These are phyloP conservation scores for Phytophthora pseudosyringae DNA, from an alignment of 352 stramenopile genomes.

Conservation along the genomic window DNA sequence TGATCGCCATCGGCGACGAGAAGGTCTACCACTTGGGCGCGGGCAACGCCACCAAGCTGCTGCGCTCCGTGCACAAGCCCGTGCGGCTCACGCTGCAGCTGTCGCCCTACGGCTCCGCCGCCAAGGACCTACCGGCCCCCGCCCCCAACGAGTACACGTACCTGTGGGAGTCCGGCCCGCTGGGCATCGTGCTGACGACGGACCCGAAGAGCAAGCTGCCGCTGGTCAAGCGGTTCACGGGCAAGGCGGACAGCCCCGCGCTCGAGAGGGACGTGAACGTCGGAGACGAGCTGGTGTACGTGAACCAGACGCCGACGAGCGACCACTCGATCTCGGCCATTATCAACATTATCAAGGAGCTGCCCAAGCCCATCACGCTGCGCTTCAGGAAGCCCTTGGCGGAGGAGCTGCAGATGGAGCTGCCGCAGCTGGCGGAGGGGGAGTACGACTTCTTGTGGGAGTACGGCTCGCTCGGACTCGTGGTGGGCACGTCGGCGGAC, in stretches of 20 bases:
- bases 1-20: constrained; percentile 79
- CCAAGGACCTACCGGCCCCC: constrained; percentile 57
- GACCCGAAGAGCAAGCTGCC: constrained; percentile 74
- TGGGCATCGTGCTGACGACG: constrained; percentile 77
- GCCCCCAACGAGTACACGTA: constrained; percentile 86
- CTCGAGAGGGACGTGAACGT: constrained; percentile 59
- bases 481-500: constrained; percentile 61
- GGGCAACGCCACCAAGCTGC: constrained; percentile 64
- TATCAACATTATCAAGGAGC: constrained; percentile 78
- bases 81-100: constrained; percentile 74
- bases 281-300: constrained; percentile 80
- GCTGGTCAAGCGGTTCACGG: constrained; percentile 79
- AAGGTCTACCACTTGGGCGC: constrained; percentile 79
- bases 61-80: constrained; percentile 73
- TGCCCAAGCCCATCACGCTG: constrained; percentile 82
- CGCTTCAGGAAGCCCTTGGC: constrained; percentile 70
- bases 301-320: constrained; percentile 74
- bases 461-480: constrained; percentile 73
- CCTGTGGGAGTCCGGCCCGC: constrained; percentile 68
- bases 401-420: constrained; percentile 53
- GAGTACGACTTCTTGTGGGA: constrained; percentile 91
- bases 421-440: constrained; percentile 59
- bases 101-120: constrained; percentile 56
- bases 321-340: constrained; percentile 77
- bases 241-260: constrained; percentile 55